Conservation (phyloP, 148 eudicot species). For the Chenopodium album region DNA sequence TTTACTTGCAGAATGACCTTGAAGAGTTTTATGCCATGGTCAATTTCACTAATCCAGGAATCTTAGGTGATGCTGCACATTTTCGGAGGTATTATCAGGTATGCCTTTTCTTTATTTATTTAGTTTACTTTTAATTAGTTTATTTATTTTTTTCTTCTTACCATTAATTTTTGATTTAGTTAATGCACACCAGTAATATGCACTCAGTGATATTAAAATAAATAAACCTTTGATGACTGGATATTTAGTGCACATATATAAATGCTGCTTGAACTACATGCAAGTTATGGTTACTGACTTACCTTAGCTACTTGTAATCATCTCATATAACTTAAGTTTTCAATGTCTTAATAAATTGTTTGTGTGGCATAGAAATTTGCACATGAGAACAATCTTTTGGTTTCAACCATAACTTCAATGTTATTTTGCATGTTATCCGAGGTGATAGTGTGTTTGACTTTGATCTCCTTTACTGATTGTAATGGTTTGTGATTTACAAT, state of each 20-base stretch:
- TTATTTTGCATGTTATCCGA: slow-evolving; percentile 9
- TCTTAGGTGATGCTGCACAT: slow-evolving; percentile 80
- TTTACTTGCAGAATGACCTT: slow-evolving; percentile 72
- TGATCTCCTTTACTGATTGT: background rate
- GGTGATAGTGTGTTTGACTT: slow-evolving; percentile 7
- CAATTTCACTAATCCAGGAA: slow-evolving; percentile 95
- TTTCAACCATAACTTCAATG: background rate
- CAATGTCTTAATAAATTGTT: background rate
- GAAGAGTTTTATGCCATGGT: slow-evolving; percentile 98
- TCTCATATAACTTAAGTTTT: no score
- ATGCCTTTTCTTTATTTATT: slow-evolving; percentile 24
- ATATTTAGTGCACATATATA: no score
- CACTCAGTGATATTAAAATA: background rate
- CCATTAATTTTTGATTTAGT: background rate
- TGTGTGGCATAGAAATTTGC: background rate
- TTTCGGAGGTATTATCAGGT: slow-evolving; percentile 97
- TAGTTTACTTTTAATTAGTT: background rate
- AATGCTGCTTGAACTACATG: no score
- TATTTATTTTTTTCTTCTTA: no score
- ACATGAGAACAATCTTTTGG: background rate
- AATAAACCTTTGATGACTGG: no score
- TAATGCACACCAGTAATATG: slow-evolving; percentile 1
- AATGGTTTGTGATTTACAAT: slow-evolving; percentile 18
- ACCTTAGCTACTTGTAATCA: no score
- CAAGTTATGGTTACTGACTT: no score